phyloP scores from a whole-genome alignment of 805 yeast species.

The Komagataella pseudopastoris region DNA sequence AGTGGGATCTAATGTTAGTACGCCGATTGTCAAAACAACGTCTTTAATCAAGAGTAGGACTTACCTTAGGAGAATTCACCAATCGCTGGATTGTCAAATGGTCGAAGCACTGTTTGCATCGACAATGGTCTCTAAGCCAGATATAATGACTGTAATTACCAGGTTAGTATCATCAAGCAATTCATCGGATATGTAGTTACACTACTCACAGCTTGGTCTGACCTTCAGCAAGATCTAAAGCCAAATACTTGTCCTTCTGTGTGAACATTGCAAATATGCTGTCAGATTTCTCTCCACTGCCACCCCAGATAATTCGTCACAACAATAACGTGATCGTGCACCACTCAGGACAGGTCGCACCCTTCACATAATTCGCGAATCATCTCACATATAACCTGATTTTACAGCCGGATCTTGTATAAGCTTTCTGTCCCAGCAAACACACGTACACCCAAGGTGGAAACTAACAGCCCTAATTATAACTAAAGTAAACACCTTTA shows the following conservation, averaged over 20 bases:
- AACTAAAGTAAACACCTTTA: too few relatives aligned
- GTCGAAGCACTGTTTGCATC: constrained; percentile 40
- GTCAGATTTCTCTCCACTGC: background rate
- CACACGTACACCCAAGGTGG: background rate
- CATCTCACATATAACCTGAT: background rate
- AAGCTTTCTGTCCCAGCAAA: background rate
- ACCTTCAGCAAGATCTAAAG: background rate
- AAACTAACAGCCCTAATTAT: background rate
- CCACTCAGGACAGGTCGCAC: background rate
- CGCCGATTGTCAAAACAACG: constrained; percentile 5
- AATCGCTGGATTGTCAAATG: constrained; percentile 44
- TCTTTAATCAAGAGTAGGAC: constrained; percentile 12
- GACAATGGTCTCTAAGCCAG: constrained; percentile 59
- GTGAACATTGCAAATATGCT: background rate
- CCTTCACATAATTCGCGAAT: background rate
- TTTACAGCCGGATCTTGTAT: background rate
- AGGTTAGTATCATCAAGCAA: background rate
- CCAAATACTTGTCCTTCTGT: background rate
- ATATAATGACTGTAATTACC: constrained; percentile 24
- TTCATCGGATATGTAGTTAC: background rate
- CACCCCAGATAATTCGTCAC: background rate
- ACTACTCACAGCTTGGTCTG: constrained; percentile 2
- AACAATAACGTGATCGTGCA: background rate
- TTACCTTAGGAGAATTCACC: constrained; percentile 35
- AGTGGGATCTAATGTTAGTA: constrained; percentile 8